Conservation (phyloP, 805 yeast species). For the Nakazawaea anatomiae region DNA sequence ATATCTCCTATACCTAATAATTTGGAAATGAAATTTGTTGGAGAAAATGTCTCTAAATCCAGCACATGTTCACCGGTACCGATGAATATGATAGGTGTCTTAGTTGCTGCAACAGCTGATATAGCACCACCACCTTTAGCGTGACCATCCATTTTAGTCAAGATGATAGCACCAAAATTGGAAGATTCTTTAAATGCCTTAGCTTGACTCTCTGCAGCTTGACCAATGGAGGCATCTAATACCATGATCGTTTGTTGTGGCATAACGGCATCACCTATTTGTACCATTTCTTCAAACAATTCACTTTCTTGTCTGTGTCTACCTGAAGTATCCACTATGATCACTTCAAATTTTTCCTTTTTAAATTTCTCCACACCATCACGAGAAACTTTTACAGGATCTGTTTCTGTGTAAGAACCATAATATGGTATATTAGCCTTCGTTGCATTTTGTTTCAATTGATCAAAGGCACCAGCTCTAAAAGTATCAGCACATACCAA, state of each 20-base stretch:
- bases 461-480: constrained; percentile 99
- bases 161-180: constrained; percentile 89
- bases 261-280: constrained; percentile 77
- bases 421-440: constrained; percentile 91
- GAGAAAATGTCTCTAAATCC: constrained; percentile 88
- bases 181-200: constrained; percentile 90
- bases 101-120: constrained; percentile 95
- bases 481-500: constrained; percentile 98
- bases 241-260: constrained; percentile 99
- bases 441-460: constrained; percentile 94
- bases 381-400: constrained; percentile 86
- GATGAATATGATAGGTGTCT: constrained; percentile 90
- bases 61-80: constrained; percentile 98
- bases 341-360: constrained; percentile 85
- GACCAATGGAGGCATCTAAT: constrained; percentile 95
- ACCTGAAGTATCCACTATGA: constrained; percentile 96
- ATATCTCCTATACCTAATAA: constrained; percentile 93
- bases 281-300: constrained; percentile 90
- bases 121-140: constrained; percentile 99
- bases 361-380: constrained; percentile 92
- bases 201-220: constrained; percentile 95
- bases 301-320: constrained; percentile 94
- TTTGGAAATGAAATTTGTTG: constrained; percentile 85
- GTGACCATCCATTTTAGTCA: constrained; percentile 97
- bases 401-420: constrained; percentile 93